These are phyloP conservation scores for Bolboschoenoplectus hybrid DNA, from an alignment of 202 grass and related monocot species.

Conservation along the genomic window DNA sequence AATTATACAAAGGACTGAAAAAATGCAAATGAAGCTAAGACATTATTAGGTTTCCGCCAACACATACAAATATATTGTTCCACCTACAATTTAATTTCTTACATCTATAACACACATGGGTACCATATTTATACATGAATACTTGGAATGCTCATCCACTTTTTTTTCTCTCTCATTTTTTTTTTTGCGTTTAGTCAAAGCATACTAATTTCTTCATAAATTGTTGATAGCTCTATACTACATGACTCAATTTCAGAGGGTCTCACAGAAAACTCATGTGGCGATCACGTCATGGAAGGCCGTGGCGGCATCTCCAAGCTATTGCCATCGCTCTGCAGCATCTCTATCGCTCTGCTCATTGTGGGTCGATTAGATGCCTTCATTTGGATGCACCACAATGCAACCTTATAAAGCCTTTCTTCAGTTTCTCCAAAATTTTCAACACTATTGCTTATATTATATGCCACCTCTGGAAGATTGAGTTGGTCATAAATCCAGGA, in stretches of 20 bases:
- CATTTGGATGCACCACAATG: constrained; percentile 49
- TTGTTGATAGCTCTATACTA: not conserved
- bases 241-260: not conserved
- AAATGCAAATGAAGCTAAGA: no score
- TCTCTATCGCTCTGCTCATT: not conserved
- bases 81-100: no score
- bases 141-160: no score
- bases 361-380: constrained; percentile 40
- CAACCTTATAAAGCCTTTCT: constrained; percentile 27
- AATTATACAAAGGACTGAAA: no score
- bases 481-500: constrained; percentile 31
- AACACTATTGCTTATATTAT: not conserved
- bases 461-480: not conserved
- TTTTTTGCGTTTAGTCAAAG: no score
- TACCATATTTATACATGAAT: no score
- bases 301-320: not conserved
- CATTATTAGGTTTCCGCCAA: no score
- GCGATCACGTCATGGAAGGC: not conserved
- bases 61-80: no score
- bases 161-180: no score
- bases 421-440: not conserved
- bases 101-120: no score
- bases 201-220: not conserved
- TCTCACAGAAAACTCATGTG: not conserved
- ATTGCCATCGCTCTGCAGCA: not conserved